A percentile compares a stretch with the other conserved stretches of the same genome.
Conservation (phyloP, 2,329 filamentous ascomycete genomes). For the Fusarium tuaranense region DNA sequence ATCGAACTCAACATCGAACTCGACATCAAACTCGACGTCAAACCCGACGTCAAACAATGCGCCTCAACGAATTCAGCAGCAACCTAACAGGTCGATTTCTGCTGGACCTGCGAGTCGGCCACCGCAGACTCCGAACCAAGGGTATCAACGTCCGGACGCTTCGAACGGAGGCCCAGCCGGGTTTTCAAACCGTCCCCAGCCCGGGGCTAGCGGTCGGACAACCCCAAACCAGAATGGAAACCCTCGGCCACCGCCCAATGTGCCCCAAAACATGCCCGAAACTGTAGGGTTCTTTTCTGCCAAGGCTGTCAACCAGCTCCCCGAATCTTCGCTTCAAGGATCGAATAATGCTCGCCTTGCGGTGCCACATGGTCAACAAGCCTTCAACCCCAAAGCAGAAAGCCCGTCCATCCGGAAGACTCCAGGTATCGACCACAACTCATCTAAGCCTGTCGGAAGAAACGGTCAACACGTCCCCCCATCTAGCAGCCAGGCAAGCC, state of each 20-base stretch:
- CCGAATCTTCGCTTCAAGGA: slow-evolving; percentile 55
- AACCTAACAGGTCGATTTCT: slow-evolving; percentile 32
- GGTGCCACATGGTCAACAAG: slow-evolving; percentile 60
- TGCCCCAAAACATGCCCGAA: slow-evolving; percentile 49
- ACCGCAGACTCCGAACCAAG: slow-evolving; percentile 52
- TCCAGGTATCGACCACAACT: slow-evolving; percentile 84
- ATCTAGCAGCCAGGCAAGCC: slow-evolving; percentile 43
- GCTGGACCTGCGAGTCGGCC: slow-evolving; percentile 32
- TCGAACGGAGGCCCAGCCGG: slow-evolving; percentile 38
- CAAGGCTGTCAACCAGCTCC: slow-evolving; percentile 69
- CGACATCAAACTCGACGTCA: slow-evolving; percentile 2
- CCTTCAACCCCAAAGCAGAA: slow-evolving; percentile 80
- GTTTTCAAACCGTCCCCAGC: slow-evolving; percentile 36
- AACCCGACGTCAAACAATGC: slow-evolving; percentile 21
- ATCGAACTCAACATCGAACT: neutral
- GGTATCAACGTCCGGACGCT: slow-evolving; percentile 37
- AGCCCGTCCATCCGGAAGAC: slow-evolving; percentile 91
- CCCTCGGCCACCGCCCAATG: slow-evolving; percentile 47
- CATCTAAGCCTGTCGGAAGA: slow-evolving; percentile 77
- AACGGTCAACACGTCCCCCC: slow-evolving; percentile 65
- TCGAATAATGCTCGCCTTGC: slow-evolving; percentile 55
- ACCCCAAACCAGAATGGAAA: slow-evolving; percentile 40
- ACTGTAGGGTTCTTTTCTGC: slow-evolving; percentile 78
- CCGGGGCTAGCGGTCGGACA: slow-evolving; percentile 23
- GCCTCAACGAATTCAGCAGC: slow-evolving; percentile 40